Conservation (phyloP, 148 eudicot genomes). For the Fagopyrum homotropicum region DNA sequence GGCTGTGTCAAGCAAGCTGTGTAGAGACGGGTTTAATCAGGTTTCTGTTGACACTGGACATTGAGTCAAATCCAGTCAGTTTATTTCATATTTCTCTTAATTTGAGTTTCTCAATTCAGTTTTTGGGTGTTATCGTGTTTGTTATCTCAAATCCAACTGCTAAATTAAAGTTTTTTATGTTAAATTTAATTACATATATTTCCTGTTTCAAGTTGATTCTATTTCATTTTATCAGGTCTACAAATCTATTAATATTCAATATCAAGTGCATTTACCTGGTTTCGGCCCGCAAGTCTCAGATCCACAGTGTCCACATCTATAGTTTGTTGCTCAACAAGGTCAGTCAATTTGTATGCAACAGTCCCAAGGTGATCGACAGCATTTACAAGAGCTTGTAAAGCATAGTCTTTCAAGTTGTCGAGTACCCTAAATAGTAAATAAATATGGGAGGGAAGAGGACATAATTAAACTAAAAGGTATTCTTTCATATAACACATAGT, state of each 20-base stretch:
- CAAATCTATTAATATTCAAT: too few species aligned
- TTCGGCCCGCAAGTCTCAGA: conserved; percentile 55
- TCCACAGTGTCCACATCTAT: conserved; percentile 62
- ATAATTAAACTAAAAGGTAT: background rate
- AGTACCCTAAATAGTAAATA: conserved; percentile 74
- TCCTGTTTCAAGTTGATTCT: background rate
- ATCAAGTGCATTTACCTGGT: conserved; percentile 3
- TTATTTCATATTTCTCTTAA: background rate
- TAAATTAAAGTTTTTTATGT: too few species aligned
- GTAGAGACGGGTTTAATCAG: too few species aligned
- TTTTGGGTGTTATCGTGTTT: background rate
- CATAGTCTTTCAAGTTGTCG: conserved; percentile 87
- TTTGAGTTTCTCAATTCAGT: background rate
- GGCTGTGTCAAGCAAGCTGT: background rate
- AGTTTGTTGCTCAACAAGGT: conserved; percentile 72
- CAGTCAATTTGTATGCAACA: conserved; percentile 89
- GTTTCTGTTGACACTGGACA: background rate
- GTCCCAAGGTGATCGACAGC: conserved; percentile 99
- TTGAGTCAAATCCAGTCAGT: background rate
- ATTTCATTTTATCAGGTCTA: background rate
- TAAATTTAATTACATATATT: too few species aligned
- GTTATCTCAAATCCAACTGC: too few species aligned
- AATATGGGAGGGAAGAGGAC: background rate
- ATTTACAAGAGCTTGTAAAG: conserved; percentile 84
- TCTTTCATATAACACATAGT: too few species aligned